phyloP scores from a whole-genome alignment of 164 flowering plant genomes.

The Magnolia officinalis region DNA sequence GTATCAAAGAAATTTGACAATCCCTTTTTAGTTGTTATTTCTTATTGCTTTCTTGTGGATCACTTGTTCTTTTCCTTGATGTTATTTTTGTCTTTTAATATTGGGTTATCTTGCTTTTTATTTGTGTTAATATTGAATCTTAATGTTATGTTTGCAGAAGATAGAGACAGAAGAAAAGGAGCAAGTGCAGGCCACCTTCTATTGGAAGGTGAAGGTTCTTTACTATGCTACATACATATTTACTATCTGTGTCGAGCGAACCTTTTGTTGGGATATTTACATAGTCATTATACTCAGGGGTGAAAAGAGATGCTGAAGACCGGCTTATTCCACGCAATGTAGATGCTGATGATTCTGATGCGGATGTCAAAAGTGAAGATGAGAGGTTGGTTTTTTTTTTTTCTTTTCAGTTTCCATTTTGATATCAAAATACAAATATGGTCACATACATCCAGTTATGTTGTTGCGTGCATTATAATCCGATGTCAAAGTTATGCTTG shows the following conservation, averaged over 20 bases:
- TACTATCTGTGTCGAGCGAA: background rate
- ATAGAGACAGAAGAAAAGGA: conserved; percentile 83
- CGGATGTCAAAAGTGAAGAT: conserved; percentile 67
- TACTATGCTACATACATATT: background rate
- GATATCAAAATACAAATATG: background rate
- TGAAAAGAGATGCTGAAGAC: conserved; percentile 76
- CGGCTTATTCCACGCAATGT: conserved; percentile 70
- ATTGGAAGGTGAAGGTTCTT: conserved; percentile 61
- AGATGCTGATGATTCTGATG: conserved; percentile 99
- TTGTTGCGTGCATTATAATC: background rate
- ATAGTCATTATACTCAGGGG: conserved; percentile 34
- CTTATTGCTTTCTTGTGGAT: no score
- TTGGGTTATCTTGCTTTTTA: background rate
- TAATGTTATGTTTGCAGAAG: conserved; percentile 53
- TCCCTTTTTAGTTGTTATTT: background rate
- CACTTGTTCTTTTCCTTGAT: background rate
- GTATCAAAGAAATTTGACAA: conserved; percentile 18
- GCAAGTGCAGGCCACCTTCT: conserved; percentile 43
- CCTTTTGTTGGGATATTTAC: background rate
- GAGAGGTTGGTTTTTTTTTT: conserved; percentile 45
- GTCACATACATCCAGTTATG: background rate
- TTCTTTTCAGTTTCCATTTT: background rate
- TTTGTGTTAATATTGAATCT: conserved; percentile 5
- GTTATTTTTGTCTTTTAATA: background rate
- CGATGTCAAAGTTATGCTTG: background rate